Evolutionary conservation across 768 basidiomycete species (phyloP), one percentile per base, ranked within the genome.

Genomic region (Agrocybe pediades): DNA sequence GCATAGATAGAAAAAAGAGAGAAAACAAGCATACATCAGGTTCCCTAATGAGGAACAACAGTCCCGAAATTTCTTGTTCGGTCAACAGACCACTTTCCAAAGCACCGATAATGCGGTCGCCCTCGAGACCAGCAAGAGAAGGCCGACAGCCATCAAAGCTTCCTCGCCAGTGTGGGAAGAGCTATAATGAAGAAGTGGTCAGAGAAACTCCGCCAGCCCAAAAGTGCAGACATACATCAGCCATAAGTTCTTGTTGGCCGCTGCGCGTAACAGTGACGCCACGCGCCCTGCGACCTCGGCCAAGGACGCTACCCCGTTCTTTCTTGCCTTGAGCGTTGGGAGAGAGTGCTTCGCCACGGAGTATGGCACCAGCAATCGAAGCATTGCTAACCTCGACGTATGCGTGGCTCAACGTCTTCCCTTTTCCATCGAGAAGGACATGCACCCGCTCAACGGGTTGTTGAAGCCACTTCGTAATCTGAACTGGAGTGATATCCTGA

Each of bases 321-420:
- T 79, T 81, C 41, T 74, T 72, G 6, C 72, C 73, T 13, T 55
- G 41, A 25, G 52, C 58, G 25, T 53, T 55, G 21, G 59, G 44
- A 29, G 68, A 59, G 36, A 64, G 63, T 19, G 75, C 77, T 60
- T 80, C 80, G 29, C 83, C 80, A 11, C 90, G 78, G 9, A 92
- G 74, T 26, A 88, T 86, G 21, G 82, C 78, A 42, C 86, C 83
- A 11, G 88, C 88, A 23, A 80, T 77, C 1, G 78, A 77, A 25
- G 85, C 81, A 55, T 80, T 77, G 20, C 72, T 71, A 56, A 91
- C 82, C 66, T 93, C 91, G 13, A 88, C 86, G 58, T 86, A 93
- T 1, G 92, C 91, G 68, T 94, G 91, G 57, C 87, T 90, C 49
- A 87, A 76, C 0, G 92, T 94, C 71, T 93, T 93, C 36, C 91